phyloP scores from a whole-genome alignment of 2,329 filamentous ascomycete genomes.

The Dactylellina parvicollis region DNA sequence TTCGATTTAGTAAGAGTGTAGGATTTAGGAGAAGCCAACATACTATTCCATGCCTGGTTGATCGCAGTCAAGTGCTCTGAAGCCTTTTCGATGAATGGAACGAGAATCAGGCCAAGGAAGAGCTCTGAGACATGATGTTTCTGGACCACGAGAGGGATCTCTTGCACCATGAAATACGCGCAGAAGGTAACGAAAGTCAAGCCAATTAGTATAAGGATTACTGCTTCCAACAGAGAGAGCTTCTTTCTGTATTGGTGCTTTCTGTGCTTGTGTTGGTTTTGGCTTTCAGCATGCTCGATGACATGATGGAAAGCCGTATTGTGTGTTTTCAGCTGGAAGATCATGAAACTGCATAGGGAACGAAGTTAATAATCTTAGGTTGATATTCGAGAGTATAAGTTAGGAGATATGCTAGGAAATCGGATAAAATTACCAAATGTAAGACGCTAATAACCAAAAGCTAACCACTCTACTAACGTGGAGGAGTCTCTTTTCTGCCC shows the following conservation, averaged over 20 bases:
- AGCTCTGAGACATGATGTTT: conserved; percentile 65
- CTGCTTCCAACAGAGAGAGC: conserved; percentile 30
- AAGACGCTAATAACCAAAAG: conserved; percentile 12
- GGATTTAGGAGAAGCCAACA: neutral
- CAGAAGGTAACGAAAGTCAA: conserved; percentile 25
- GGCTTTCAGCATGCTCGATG: conserved; percentile 29
- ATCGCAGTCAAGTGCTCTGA: conserved; percentile 85
- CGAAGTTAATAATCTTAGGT: neutral
- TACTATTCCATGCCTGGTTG: conserved; percentile 82
- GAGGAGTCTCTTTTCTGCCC: conserved; percentile 5
- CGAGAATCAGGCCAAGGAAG: conserved; percentile 77
- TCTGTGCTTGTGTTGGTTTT: conserved; percentile 15
- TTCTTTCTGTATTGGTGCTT: conserved; percentile 36
- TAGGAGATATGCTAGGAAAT: neutral
- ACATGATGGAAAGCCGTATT: conserved; percentile 19
- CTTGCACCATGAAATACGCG: conserved; percentile 37
- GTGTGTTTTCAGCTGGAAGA: conserved; percentile 45
- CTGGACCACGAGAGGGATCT: conserved; percentile 34
- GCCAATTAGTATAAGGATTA: conserved; percentile 8
- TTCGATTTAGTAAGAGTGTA: neutral
- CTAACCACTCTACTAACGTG: conserved; percentile 17
- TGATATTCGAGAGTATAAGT: neutral
- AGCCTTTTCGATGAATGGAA: conserved; percentile 84
- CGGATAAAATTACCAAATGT: neutral
- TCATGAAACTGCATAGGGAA: neutral